A percentile compares a stretch with the other conserved stretches of the same genome.
These are phyloP conservation scores for Trichocladium antarcticum DNA, from an alignment of 495 filamentous ascomycete species.

Conservation along the genomic window DNA sequence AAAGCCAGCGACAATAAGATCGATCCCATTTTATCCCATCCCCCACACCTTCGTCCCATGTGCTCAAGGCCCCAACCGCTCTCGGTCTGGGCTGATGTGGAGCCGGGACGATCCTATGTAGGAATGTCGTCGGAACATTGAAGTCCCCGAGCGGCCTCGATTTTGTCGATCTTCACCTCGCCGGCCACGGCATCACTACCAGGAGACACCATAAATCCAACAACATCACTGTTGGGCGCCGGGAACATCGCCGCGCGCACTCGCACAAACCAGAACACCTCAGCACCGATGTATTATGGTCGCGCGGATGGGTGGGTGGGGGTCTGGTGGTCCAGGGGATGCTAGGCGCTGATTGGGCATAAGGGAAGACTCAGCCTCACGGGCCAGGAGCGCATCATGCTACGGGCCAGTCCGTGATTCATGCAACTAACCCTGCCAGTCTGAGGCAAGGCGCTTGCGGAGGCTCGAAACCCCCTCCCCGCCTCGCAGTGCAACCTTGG, in stretches of 20 bases:
- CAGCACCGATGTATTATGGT: neutral
- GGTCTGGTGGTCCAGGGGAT: neutral
- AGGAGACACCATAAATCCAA: no score
- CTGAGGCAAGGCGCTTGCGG: conserved; percentile 3
- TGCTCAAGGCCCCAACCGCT: neutral
- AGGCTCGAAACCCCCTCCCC: neutral
- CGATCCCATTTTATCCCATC: neutral
- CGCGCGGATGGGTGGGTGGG: no score
- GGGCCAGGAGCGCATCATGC: conserved; percentile 16
- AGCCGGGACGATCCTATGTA: neutral
- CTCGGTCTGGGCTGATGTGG: neutral
- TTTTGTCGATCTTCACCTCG: no score
- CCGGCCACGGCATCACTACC: no score
- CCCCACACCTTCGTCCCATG: neutral
- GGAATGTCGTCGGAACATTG: no score
- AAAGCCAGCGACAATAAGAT: neutral
- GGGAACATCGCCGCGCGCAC: no score
- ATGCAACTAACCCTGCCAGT: conserved; percentile 6
- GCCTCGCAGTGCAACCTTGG: neutral
- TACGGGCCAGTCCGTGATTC: conserved; percentile 19
- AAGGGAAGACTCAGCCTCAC: conserved; percentile 22
- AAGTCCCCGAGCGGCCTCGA: no score
- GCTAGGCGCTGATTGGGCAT: conserved; percentile 7
- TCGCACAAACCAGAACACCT: neutral
- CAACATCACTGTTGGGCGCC: no score